Base-by-base conservation (phyloP, 1,139 yeast species). In the Candida buenavistaensis region DNA sequence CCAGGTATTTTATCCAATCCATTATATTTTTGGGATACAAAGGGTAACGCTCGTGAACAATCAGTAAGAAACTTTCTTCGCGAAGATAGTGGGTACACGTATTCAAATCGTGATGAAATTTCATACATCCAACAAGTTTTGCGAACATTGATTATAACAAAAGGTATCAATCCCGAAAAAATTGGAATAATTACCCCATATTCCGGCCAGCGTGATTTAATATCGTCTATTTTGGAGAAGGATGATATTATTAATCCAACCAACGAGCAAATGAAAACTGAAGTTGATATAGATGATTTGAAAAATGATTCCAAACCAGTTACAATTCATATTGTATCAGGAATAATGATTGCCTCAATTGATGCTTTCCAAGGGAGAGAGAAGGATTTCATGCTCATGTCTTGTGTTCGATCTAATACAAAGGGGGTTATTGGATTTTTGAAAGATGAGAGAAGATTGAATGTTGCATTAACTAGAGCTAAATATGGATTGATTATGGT, bases 121-220 rank as follows among this genome's bases (percentile, higher is more conserved):
- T 55, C 62, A 2, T 57, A 61, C 30, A 65, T 82, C 17, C 51
- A 70, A 21, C 64, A 73, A 39, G 62, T 73, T 0, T 51, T 82
- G 31, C 72, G 66, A 36, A 63, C 61, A 14, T 62, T 82, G 40
- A 67, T 80, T 15, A 62, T 70, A 39, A 82, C 78, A 29, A 79
- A 80, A 48, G 68, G 71, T 6, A 68, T 82, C 14, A 46, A 60
- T 2, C 64, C 71, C 21, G 57, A 63, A 2, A 71, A 77, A 23
- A 81, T 82, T 38, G 86, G 87, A 43, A 64, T 82, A 14, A 78
- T 82, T 38, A 82, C 89, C 1, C 87, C 88, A 9, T 82, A 82
- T 51, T 72, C 86, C 36, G 87, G 86, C 0, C 89, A 82, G 52
- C 65, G 89, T 48, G 87, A 81, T 50, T 55, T 76, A 39, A 62